Conservation (phyloP, 257 asterid species). For the Leptodermis oblonga region DNA sequence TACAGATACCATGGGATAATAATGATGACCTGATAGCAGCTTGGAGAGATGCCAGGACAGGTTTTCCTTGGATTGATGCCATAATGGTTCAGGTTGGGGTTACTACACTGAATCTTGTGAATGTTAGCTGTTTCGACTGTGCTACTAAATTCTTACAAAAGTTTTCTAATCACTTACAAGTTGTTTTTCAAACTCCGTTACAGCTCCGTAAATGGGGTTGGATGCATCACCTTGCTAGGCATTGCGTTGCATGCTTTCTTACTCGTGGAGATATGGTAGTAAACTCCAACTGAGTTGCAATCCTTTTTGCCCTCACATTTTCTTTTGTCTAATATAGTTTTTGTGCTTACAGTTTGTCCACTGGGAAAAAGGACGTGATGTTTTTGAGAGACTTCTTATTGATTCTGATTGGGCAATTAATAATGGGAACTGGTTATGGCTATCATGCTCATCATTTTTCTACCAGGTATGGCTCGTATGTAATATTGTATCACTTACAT, state of each 20-base stretch:
- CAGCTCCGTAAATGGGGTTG: conserved; percentile 95
- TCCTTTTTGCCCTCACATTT: not conserved
- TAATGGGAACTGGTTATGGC: conserved; percentile 95
- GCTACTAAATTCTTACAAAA: not conserved
- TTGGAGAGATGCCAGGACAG: conserved; percentile 95
- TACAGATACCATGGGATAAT: conserved; percentile 87
- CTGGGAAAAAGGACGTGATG: conserved; percentile 97
- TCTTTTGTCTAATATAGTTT: conserved; percentile 15
- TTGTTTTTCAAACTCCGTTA: conserved; percentile 15
- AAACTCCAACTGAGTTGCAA: not conserved
- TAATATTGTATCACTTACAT: not conserved
- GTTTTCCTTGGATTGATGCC: conserved; percentile 99
- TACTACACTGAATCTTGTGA: conserved; percentile 9
- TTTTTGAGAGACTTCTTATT: conserved; percentile 86
- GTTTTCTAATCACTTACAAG: not conserved
- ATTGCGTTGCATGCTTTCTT: conserved; percentile 89
- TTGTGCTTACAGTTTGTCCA: conserved; percentile 59
- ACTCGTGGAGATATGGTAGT: conserved; percentile 97
- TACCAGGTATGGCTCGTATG: conserved; percentile 56
- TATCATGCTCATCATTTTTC: conserved; percentile 93
- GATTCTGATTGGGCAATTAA: conserved; percentile 98
- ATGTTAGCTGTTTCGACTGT: not conserved
- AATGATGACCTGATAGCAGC: conserved; percentile 67
- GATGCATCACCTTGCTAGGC: conserved; percentile 99
- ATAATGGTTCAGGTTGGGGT: conserved; percentile 84